Conservation (phyloP, 768 basidiomycete species). For the Rhodotorula paludigena region DNA sequence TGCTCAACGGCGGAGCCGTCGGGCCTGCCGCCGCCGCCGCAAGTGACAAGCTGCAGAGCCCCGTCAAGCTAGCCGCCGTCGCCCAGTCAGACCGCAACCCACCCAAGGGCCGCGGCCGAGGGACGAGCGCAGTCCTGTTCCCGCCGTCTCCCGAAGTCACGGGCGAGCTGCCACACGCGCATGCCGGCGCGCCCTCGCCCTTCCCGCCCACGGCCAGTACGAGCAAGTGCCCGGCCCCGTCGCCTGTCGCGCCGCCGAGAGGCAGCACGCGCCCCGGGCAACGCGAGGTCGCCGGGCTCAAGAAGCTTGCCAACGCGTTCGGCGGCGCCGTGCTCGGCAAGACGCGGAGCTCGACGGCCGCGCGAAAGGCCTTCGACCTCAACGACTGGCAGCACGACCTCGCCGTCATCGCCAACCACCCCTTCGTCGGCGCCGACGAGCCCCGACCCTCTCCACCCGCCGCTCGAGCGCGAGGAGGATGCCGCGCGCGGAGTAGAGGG, state of each 20-base stretch:
- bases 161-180: too few species aligned
- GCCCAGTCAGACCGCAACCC: not conserved
- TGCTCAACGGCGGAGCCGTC: constrained; percentile 1
- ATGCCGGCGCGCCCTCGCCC: not conserved
- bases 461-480: not conserved
- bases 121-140: constrained; percentile 26
- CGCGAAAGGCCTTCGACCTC: constrained; percentile 36
- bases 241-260: too few species aligned
- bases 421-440: constrained; percentile 34
- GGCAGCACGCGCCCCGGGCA: constrained; percentile 10
- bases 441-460: not conserved
- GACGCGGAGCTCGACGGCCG: constrained; percentile 24
- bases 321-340: constrained; percentile 11
- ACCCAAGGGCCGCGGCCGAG: constrained; percentile 1
- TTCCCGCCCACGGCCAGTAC: not conserved
- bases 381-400: constrained; percentile 37
- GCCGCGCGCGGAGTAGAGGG: not conserved
- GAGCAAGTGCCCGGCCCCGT: too few species aligned
- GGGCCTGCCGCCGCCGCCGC: too few species aligned
- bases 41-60: constrained; percentile 14
- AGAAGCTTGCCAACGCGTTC: constrained; percentile 27
- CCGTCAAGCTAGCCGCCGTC: constrained; percentile 14
- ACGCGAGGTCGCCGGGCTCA: constrained; percentile 27
- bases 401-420: constrained; percentile 32
- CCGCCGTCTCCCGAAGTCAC: not conserved